These are phyloP conservation scores for Symbiodinium natans DNA, from an alignment of 73 alveolate genomes.

Conservation along the genomic window DNA sequence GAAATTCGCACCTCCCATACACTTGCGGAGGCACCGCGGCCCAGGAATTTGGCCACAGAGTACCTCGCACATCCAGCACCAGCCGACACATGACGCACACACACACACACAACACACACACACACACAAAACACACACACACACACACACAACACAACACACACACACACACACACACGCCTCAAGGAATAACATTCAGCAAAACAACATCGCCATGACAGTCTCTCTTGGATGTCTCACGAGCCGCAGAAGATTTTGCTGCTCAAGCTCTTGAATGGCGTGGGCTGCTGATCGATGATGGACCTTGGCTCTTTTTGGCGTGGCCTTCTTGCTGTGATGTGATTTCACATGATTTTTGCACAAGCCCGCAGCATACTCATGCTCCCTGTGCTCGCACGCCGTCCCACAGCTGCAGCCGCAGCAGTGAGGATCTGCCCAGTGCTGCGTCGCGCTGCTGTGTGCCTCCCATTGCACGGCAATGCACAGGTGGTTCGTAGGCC, in stretches of 20 bases:
- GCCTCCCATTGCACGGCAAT: slow-evolving; percentile 22
- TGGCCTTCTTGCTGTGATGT: background rate
- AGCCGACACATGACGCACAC: too few relatives aligned
- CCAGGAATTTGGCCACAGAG: slow-evolving; percentile 56
- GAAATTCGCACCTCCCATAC: slow-evolving; percentile 94
- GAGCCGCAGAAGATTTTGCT: slow-evolving; percentile 84
- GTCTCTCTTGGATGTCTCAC: background rate
- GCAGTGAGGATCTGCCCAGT: slow-evolving; percentile 80
- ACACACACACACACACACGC: too few relatives aligned
- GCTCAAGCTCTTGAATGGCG: slow-evolving; percentile 67
- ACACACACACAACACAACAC: too few relatives aligned
- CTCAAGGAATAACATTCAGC: too few relatives aligned
- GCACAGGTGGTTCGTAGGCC: too few relatives aligned
- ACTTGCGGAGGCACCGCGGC: slow-evolving; percentile 87
- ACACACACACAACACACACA: too few relatives aligned
- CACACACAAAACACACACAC: too few relatives aligned
- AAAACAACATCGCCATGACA: too few relatives aligned
- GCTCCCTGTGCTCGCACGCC: slow-evolving; percentile 51
- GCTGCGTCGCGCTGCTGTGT: slow-evolving; percentile 39
- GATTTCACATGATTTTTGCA: background rate
- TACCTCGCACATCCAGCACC: slow-evolving; percentile 6
- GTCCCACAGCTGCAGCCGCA: slow-evolving; percentile 52
- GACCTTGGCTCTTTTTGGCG: background rate
- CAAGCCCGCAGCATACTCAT: background rate
- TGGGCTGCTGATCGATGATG: slow-evolving; percentile 64